Conservation (phyloP, 169 alveolate genomes). For the Cryptosporidium baileyi region DNA sequence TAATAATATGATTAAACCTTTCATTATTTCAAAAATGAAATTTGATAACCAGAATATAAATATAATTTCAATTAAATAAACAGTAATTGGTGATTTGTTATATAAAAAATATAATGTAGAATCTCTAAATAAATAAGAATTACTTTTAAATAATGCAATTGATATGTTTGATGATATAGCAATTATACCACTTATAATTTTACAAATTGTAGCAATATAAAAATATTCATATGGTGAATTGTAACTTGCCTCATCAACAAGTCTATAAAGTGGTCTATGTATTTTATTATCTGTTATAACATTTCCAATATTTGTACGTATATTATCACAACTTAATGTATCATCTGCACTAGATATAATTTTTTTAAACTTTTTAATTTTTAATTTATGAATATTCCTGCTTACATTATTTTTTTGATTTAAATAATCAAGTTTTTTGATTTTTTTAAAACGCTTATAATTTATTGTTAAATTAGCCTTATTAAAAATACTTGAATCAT, state of each 20-base stretch:
- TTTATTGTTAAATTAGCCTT: not conserved
- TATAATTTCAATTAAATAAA: slow-evolving; percentile 17
- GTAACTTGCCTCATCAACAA: slow-evolving; percentile 55
- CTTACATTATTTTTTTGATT: not conserved
- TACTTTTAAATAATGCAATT: slow-evolving; percentile 20
- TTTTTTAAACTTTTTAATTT: slow-evolving; percentile 1
- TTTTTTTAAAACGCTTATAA: not conserved
- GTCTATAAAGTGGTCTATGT: slow-evolving; percentile 24
- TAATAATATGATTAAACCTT: slow-evolving; percentile 24
- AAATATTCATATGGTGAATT: slow-evolving; percentile 56
- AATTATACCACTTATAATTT: slow-evolving; percentile 10
- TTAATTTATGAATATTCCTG: not conserved
- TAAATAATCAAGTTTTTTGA: not conserved
- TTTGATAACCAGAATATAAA: slow-evolving; percentile 37
- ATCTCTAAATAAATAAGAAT: slow-evolving; percentile 46
- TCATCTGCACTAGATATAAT: slow-evolving; percentile 24
- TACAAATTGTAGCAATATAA: slow-evolving; percentile 13
- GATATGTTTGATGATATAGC: slow-evolving; percentile 62
- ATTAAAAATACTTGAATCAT: too few relatives aligned
- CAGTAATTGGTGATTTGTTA: slow-evolving; percentile 27
- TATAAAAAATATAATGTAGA: slow-evolving; percentile 52
- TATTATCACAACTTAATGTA: slow-evolving; percentile 38
- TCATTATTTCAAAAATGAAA: slow-evolving; percentile 45
- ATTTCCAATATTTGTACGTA: slow-evolving; percentile 28
- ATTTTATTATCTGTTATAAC: slow-evolving; percentile 24